phyloP scores from a whole-genome alignment of 805 yeast genomes.

The Candida ovalis region DNA sequence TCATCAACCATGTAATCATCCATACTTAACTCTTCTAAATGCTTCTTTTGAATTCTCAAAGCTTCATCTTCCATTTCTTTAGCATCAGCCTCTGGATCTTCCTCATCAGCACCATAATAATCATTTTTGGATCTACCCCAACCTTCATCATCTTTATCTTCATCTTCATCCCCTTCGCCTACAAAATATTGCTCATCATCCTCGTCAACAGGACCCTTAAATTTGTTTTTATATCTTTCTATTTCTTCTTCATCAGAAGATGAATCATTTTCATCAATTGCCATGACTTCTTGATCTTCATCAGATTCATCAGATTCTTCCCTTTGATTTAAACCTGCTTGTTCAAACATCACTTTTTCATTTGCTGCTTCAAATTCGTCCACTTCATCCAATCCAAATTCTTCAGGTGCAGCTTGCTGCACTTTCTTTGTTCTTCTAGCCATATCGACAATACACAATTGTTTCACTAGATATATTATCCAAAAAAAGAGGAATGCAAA shows the following conservation, averaged over 20 bases:
- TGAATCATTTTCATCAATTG: slow-evolving; percentile 35
- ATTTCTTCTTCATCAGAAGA: slow-evolving; percentile 50
- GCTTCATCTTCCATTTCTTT: slow-evolving; percentile 86
- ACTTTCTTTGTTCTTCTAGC: slow-evolving; percentile 9
- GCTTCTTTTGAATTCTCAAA: slow-evolving; percentile 74
- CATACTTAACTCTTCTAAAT: slow-evolving; percentile 70
- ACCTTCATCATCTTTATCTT: slow-evolving; percentile 32
- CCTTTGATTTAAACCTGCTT: slow-evolving; percentile 43
- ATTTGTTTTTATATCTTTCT: slow-evolving; percentile 31
- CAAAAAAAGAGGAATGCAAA: too few species aligned
- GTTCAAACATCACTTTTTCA: slow-evolving; percentile 53
- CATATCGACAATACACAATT: slow-evolving; percentile 4
- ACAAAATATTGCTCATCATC: slow-evolving; percentile 45
- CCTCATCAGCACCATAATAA: slow-evolving; percentile 61
- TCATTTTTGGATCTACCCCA: slow-evolving; percentile 47
- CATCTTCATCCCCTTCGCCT: slow-evolving; percentile 31
- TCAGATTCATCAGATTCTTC: slow-evolving; percentile 33
- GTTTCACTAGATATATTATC: not conserved
- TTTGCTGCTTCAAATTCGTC: slow-evolving; percentile 61
- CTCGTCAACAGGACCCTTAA: slow-evolving; percentile 42
- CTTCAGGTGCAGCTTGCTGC: slow-evolving; percentile 27
- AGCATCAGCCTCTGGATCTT: slow-evolving; percentile 72
- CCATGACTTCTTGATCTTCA: slow-evolving; percentile 31
- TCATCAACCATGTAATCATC: slow-evolving; percentile 77
- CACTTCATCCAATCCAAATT: slow-evolving; percentile 58